A percentile compares a stretch with the other conserved stretches of the same genome.
phyloP scores from a whole-genome alignment of 2,329 filamentous ascomycete genomes.

The Aspergillus sergii region DNA sequence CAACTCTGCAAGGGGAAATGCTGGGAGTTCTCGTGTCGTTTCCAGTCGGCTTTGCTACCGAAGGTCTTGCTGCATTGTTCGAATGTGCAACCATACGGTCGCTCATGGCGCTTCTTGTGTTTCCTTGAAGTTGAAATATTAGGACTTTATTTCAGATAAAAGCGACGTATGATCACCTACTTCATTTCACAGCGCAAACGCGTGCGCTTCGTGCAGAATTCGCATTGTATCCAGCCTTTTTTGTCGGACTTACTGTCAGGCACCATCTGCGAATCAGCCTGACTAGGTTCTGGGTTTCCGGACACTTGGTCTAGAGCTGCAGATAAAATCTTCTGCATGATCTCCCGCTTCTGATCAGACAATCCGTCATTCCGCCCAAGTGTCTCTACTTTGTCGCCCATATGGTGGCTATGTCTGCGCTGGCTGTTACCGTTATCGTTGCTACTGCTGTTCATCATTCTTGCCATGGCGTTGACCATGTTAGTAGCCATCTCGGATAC shows the following conservation, averaged over 20 bases:
- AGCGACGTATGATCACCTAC: conserved; percentile 23
- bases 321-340: conserved; percentile 35
- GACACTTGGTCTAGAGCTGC: conserved; percentile 32
- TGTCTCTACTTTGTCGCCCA: conserved; percentile 25
- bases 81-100: conserved; percentile 82
- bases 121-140: conserved; percentile 60
- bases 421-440: conserved; percentile 16
- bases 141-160: not conserved
- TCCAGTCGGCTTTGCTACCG: conserved; percentile 95
- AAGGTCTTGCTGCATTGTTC: conserved; percentile 70
- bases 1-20: conserved; percentile 74
- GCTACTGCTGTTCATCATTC: conserved; percentile 27
- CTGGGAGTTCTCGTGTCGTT: conserved; percentile 81
- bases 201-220: conserved; percentile 33
- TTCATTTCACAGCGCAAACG: conserved; percentile 41
- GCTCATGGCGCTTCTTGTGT: conserved; percentile 77
- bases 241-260: conserved; percentile 22
- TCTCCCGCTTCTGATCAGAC: conserved; percentile 33
- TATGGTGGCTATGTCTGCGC: conserved; percentile 24
- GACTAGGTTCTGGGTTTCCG: conserved; percentile 4
- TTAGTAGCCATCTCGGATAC: conserved; percentile 34
- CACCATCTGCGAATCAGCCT: conserved; percentile 6
- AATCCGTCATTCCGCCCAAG: conserved; percentile 23
- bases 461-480: conserved; percentile 38
- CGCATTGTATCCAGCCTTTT: conserved; percentile 33